Base-by-base conservation (phyloP, 805 yeast species). In the Ogataea chonburiensis region DNA sequence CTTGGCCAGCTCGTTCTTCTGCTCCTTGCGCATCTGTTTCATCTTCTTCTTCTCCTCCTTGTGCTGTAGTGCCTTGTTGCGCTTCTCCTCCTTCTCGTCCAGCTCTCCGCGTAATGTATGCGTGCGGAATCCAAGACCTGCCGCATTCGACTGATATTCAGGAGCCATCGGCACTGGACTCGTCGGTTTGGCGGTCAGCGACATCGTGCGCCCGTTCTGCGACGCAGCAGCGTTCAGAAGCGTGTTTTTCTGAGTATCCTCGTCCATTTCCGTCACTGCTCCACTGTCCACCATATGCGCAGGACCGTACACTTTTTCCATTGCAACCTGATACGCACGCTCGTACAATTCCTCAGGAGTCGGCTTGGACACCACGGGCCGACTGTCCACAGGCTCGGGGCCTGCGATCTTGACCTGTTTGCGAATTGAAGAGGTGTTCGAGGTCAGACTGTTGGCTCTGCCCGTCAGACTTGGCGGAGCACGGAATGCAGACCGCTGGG, bases 311-410 rank as follows among this genome's bases (percentile, higher is more conserved):
- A 79, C 83, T 40, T 67, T 75, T 41, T 65, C 68, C 53, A 68
- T 61, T 0, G 86, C 85, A 10, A 73, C 71, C 44, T 71, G 71
- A 42, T 71, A 63, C 0, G 85, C 85, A 45, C 62, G 61, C 14
- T 65, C 66, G 47, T 78, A 79, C 66, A 77, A 63, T 43, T 77
- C 81, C 25, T 68, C 73, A 16, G 71, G 71, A 17, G 73, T 54
- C 26, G 56, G 46, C 27, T 48, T 42, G 15, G 22, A 31, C 2
- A 17, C 31, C 12, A 38, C 34, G 3, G 31, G 28, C 17, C 33
- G 26, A 16, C 41, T 25, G 13, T 37, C 33, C 7, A 40, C 33
- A 2, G 37, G 32, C 12, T 36, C 45, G 3, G 42, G 31, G 10
- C 32, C 42, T 14, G 17, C 16, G 11, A 55, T 52, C 24, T 50